Evolutionary conservation across 176 grass and related monocot species (phyloP), one percentile per base, ranked within the genome.

Genomic region (Puccinellia tenuiflora): DNA sequence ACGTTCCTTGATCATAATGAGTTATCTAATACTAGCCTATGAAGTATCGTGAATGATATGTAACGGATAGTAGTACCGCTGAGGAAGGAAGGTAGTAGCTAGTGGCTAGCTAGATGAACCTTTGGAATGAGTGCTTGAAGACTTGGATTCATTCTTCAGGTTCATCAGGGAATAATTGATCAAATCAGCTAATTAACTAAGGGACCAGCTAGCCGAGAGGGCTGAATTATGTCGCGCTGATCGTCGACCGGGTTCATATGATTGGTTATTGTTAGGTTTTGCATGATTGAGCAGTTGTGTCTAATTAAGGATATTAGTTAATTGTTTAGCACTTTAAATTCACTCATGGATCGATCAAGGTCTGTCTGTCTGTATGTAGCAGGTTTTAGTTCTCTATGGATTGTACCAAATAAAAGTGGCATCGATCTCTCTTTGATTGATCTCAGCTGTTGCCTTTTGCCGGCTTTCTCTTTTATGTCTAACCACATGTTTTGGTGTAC

Each of bases 111-210:
- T 83, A 75, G 84, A 87, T 90, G 88, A 90, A 90, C 88, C 88
- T 90, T 87, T 90, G 88, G 88, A 90, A 90, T 90, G 88, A 87
- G 80, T 87, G 85, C 88, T 90, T 87, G 75, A 90, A 90, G 88
- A 87, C 76, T 87, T 90, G 88, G 42, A 87, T 76, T 90, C 88
- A 90, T 90, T 90, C 88, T 87, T 73, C 80, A 90, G 88, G 88
- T 90, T 90, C 88, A 90, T 90, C 88, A 68, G 20, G 65, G 38
- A 90, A 90, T 85, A 74, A 74, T 74, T 16, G 16, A 14, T 15
- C 12, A 7, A 48, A 16, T 9, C 24, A 17, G 28, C 54, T 56
- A 22, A 39, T 73, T 29, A 5, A 73, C 12, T 9, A 80, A 83
- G 39, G 40, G 45, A 76, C 61, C 85, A 62, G 30, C 75, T 46